Evolutionary conservation across 2,329 filamentous ascomycete genomes (phyloP).

Genomic region (Colletotrichum sp.): DNA sequence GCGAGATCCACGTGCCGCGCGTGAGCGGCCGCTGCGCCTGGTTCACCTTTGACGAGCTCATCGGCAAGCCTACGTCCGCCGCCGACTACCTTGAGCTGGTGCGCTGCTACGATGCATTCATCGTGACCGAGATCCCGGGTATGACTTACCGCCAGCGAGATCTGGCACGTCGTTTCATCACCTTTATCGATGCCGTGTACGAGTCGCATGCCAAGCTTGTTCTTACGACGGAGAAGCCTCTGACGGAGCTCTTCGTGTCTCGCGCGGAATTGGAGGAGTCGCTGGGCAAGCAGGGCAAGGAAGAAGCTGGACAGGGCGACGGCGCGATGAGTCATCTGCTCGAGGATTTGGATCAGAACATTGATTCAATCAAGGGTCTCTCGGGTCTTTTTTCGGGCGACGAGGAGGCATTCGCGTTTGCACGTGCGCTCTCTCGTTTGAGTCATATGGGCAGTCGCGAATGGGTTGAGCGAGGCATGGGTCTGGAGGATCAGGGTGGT

Average conservation of each 20-base stretch:
- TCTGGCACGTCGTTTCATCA: constrained; percentile 91
- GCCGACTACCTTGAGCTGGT: constrained; percentile 95
- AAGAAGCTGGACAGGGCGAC: constrained; percentile 48
- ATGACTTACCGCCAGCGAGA: constrained; percentile 91
- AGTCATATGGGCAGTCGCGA: constrained; percentile 93
- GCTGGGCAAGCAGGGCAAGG: constrained; percentile 42
- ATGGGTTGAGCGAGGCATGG: constrained; percentile 87
- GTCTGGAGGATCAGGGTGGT: constrained; percentile 68
- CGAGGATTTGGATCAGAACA: constrained; percentile 87
- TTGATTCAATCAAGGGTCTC: constrained; percentile 77
- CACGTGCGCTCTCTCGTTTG: constrained; percentile 81
- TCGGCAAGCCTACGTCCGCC: constrained; percentile 85
- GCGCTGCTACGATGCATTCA: constrained; percentile 88
- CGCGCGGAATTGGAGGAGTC: constrained; percentile 70
- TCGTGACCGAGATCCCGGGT: constrained; percentile 88
- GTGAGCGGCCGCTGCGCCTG: constrained; percentile 88
- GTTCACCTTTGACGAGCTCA: constrained; percentile 93
- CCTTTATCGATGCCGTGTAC: constrained; percentile 96
- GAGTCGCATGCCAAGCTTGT: constrained; percentile 94
- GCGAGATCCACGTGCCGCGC: constrained; percentile 84
- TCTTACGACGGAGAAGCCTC: constrained; percentile 84
- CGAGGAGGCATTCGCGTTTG: constrained; percentile 96
- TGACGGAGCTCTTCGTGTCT: constrained; percentile 86
- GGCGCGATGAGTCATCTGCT: constrained; percentile 81
- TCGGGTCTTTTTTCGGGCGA: constrained; percentile 90